phyloP scores from a whole-genome alignment of 1,139 yeast species.

The Blastobotrys proliferans region DNA sequence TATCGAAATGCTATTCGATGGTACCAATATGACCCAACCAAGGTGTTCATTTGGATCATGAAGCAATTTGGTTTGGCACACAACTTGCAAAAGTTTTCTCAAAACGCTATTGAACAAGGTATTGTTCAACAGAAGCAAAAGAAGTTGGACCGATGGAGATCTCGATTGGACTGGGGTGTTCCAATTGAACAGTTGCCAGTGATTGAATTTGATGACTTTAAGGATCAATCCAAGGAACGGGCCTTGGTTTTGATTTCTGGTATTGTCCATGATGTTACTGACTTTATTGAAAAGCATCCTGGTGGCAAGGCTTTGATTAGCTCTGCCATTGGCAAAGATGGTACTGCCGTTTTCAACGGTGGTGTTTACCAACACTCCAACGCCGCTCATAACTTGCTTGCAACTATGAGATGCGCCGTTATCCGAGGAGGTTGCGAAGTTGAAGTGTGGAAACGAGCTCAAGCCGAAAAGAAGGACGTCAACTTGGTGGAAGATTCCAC shows the following conservation, averaged over 20 bases:
- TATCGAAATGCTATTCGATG: slow-evolving; percentile 96
- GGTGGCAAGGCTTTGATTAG: slow-evolving; percentile 90
- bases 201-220: slow-evolving; percentile 83
- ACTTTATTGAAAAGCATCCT: slow-evolving; percentile 88
- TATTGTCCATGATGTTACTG: slow-evolving; percentile 86
- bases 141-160: slow-evolving; percentile 79
- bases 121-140: slow-evolving; percentile 93
- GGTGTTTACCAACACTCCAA: slow-evolving; percentile 96
- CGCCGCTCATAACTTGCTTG: slow-evolving; percentile 94
- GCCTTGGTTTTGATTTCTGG: slow-evolving; percentile 84
- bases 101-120: slow-evolving; percentile 95
- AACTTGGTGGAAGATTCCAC: slow-evolving; percentile 48
- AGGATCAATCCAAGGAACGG: slow-evolving; percentile 55
- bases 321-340: slow-evolving; percentile 92
- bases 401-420: slow-evolving; percentile 94
- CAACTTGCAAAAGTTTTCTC: slow-evolving; percentile 88
- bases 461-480: slow-evolving; percentile 52
- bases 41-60: slow-evolving; percentile 64
- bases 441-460: slow-evolving; percentile 69
- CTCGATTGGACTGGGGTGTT: slow-evolving; percentile 88
- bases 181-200: slow-evolving; percentile 81
- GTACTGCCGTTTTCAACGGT: slow-evolving; percentile 95
- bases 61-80: slow-evolving; percentile 83
- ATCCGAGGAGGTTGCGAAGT: slow-evolving; percentile 82
- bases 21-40: slow-evolving; percentile 99